Percentiles rank a stretch among this genome's conserved stretches.
Conservation (phyloP, 371 early-diverging fungal species). For the Globomyces sp. region DNA sequence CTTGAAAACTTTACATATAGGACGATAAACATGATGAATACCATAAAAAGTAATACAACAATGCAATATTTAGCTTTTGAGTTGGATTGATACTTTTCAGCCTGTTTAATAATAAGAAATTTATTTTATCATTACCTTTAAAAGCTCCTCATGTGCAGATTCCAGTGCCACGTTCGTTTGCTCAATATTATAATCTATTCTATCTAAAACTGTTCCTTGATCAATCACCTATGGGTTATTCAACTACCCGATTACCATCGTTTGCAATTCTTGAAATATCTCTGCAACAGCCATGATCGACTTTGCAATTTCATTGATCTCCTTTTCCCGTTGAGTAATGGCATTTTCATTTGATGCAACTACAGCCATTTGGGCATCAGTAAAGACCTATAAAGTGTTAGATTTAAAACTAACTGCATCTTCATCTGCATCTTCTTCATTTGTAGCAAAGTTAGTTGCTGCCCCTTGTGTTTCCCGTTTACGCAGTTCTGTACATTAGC, state of each 20-base stretch:
- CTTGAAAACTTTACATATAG: not conserved
- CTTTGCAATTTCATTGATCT: slow-evolving; percentile 88
- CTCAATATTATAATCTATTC: slow-evolving; percentile 97
- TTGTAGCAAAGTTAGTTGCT: slow-evolving; percentile 7
- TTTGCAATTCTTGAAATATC: slow-evolving; percentile 88
- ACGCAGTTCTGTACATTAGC: slow-evolving; percentile 38
- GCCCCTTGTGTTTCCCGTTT: slow-evolving; percentile 36
- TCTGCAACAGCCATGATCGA: slow-evolving; percentile 89
- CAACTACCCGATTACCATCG: slow-evolving; percentile 58
- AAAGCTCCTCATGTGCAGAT: slow-evolving; percentile 80
- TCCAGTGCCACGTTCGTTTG: slow-evolving; percentile 74
- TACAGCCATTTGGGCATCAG: slow-evolving; percentile 76
- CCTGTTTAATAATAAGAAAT: not conserved
- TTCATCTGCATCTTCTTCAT: slow-evolving; percentile 37
- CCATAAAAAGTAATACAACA: not conserved
- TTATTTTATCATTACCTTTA: slow-evolving; percentile 55
- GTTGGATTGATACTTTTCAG: not conserved
- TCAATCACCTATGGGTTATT: slow-evolving; percentile 57
- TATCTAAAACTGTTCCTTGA: slow-evolving; percentile 94
- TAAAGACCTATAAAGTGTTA: slow-evolving; percentile 62
- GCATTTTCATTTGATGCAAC: slow-evolving; percentile 68
- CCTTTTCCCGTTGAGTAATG: slow-evolving; percentile 81
- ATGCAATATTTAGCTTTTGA: slow-evolving; percentile 7
- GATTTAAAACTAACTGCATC: slow-evolving; percentile 33
- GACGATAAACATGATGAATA: slow-evolving; percentile 10